Conservation (phyloP, 2,329 filamentous ascomycete genomes). For the Talaromyces verruculosus region DNA sequence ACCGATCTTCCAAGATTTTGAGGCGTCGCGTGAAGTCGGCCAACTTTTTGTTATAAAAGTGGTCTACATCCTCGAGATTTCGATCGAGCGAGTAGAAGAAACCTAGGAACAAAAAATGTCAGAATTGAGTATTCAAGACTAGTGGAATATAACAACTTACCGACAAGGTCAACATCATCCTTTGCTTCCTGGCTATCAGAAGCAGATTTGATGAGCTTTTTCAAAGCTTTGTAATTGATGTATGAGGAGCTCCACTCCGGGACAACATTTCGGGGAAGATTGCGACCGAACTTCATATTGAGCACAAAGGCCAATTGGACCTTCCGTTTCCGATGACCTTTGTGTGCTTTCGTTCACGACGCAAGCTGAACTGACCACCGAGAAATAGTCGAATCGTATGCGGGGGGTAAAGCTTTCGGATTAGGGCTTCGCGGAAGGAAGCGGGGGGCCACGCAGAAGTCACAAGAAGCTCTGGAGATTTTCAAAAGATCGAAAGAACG, state of each 20-base stretch:
- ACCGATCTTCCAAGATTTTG: constrained; percentile 82
- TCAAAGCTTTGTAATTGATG: constrained; percentile 62
- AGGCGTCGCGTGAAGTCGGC: constrained; percentile 79
- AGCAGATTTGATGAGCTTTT: constrained; percentile 86
- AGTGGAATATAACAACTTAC: constrained; percentile 57
- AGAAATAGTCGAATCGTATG: constrained; percentile 2
- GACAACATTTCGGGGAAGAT: constrained; percentile 51
- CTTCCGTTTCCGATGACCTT: neutral
- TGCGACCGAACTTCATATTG: constrained; percentile 54
- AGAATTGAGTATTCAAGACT: neutral
- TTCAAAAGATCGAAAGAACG: constrained; percentile 12
- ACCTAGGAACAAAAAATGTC: constrained; percentile 55
- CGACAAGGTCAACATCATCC: constrained; percentile 81
- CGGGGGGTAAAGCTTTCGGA: neutral
- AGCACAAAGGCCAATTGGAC: neutral
- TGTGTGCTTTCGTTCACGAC: neutral
- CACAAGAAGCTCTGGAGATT: neutral
- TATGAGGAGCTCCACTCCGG: constrained; percentile 53
- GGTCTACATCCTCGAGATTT: constrained; percentile 94
- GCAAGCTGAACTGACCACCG: neutral
- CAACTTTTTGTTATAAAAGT: constrained; percentile 96
- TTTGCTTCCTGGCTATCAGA: constrained; percentile 67
- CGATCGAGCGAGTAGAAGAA: constrained; percentile 97
- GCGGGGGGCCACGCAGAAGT: neutral
- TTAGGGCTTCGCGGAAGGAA: constrained; percentile 15